Evolutionary conservation across 768 basidiomycete genomes (phyloP), one percentile per base, ranked within the genome.

Genomic region (Paxillus involutus): DNA sequence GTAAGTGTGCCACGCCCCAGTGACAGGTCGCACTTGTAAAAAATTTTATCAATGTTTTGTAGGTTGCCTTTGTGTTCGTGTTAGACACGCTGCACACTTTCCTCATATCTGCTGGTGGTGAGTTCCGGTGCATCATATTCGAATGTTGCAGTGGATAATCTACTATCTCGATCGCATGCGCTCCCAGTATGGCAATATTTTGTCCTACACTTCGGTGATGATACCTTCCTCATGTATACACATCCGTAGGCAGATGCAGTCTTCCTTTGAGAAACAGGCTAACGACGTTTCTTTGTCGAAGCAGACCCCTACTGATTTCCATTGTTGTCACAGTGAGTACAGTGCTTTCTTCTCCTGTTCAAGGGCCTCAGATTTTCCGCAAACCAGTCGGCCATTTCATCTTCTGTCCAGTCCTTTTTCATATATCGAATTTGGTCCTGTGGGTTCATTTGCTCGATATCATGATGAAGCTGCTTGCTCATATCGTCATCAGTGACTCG

Each of bases 401-500:
- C 47, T 42, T 44, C 65, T 6, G 59, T 63, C 33, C 62, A 65
- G 43, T 59, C 60, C 19, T 64, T 59, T 51, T 66, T 66, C 59
- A 64, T 64, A 52, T 64, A 54, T 51, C 60, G 63, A 13, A 59
- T 67, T 39, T 66, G 60, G 65, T 53, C 9, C 14, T 32, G 64
- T 62, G 52, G 21, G 63, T 65, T 36, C 21, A 30, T 44, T 32
- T 12, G 8, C 3, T 47, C 56, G 54, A 45, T 44, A 21, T 21
- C 21, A 21, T 21, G 21, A n/a, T 6, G 12, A 35, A 41, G 10
- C 14, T 35, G 14, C 10, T 35, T 41, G 53, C 29, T 58, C 16
- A 17, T 6, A 8, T 48, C 5, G 4, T 6, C 29, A 6, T 46
- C 19, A 65, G 62, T 61, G 52, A 51, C n/a, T 17, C 59, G 10